These are phyloP conservation scores for Penicillium rolfsii DNA, from an alignment of 2,329 filamentous ascomycete genomes.

Conservation along the genomic window DNA sequence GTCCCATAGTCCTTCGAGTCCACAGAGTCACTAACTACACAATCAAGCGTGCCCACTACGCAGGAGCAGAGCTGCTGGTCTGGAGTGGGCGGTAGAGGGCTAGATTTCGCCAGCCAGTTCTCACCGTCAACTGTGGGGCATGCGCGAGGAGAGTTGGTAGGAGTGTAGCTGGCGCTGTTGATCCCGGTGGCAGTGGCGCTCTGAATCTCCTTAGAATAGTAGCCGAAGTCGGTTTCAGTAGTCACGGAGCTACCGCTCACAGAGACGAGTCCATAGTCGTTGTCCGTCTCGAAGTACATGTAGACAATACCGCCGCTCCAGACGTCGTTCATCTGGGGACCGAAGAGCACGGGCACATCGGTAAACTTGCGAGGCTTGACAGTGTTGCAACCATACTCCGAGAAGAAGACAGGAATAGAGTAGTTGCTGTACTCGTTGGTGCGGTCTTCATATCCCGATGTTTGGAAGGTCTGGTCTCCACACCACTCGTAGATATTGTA, in stretches of 20 bases:
- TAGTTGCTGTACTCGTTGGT: conserved; percentile 86
- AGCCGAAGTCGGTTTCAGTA: conserved; percentile 74
- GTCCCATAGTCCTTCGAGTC: conserved; percentile 62
- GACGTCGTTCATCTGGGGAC: conserved; percentile 76
- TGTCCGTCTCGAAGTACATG: conserved; percentile 93
- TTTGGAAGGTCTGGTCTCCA: conserved; percentile 73
- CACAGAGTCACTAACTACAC: conserved; percentile 65
- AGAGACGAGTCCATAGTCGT: conserved; percentile 73
- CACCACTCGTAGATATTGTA: conserved; percentile 99
- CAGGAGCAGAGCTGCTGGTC: conserved; percentile 80
- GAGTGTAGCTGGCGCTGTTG: conserved; percentile 67
- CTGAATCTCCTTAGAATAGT: conserved; percentile 70
- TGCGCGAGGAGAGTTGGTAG: conserved; percentile 66
- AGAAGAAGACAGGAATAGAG: conserved; percentile 95
- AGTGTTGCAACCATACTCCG: conserved; percentile 95
- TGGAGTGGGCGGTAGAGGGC: conserved; percentile 77
- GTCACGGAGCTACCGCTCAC: conserved; percentile 66
- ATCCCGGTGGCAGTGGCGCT: conserved; percentile 69
- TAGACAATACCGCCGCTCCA: conserved; percentile 98
- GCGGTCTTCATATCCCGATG: conserved; percentile 80
- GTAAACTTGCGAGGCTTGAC: conserved; percentile 74
- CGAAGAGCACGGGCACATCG: conserved; percentile 82
- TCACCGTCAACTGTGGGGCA: conserved; percentile 70
- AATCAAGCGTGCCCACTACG: conserved; percentile 76
- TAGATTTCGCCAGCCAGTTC: conserved; percentile 67